Evolutionary conservation across 768 basidiomycete species (phyloP), one percentile per base, ranked within the genome.

Genomic region (Panaeolus cyanescens): DNA sequence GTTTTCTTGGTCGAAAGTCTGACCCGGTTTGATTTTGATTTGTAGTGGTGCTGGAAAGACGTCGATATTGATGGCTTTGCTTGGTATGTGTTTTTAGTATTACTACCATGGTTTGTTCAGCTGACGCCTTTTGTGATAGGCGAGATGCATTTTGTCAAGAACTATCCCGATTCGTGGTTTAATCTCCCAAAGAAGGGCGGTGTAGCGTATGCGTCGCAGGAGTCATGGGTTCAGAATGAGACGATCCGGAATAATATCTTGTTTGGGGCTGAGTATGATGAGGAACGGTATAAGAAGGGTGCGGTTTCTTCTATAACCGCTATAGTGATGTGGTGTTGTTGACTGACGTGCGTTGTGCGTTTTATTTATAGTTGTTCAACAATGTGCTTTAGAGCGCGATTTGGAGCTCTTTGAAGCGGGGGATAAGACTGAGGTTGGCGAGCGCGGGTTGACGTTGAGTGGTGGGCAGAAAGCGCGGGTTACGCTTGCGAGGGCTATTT

Each of bases 341-440:
- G 7, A 36, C n/a, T 65, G 19, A 64, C 20, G 12, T 13, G 3
- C n/a, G 13, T 15, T 22, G n/a, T n/a, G 22, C 5, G 28, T 32
- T 28, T 13, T 3, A 36, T 6, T 8, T 36, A 2, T 40, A 67
- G 90, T 88, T 0, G 74, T 95, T 30, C 74, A 82, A n/a, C 90
- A 91, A 69, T 86, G 92, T 13, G 90, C 85, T 58, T 76, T 94
- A 42, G 89, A 91, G 62, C 81, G 82, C 5, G 92, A 94, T 69
- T 73, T 93, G 9, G 80, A 85, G 50, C 72, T 89, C 60, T 82
- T 91, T 32, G 72, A 85, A 15, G 85, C 85, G 36, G 85, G 87
- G 0, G 88, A 89, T 63, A 64, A 76, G 37, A 88, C 88, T 0
- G 86, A 89, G 72, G 83, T 89, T 53, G 88, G 88, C 9, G 88